Percentiles rank a stretch among this genome's conserved stretches.
phyloP scores from a whole-genome alignment of 176 grass and related monocot species.

The Paspalum vaginatum region DNA sequence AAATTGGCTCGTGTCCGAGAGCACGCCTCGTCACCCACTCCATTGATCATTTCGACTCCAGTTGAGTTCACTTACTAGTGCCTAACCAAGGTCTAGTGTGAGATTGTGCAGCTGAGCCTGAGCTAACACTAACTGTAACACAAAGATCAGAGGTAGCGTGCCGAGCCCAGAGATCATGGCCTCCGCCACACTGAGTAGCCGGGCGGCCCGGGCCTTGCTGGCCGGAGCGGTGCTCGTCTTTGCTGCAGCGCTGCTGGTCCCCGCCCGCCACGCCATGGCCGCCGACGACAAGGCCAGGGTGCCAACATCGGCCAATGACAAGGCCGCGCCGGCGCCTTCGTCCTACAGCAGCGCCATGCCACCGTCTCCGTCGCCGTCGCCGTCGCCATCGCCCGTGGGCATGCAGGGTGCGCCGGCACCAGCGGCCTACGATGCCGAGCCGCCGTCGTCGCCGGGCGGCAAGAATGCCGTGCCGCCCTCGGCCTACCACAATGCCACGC shows the following conservation, averaged over 20 bases:
- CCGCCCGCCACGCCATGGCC: conserved; percentile 15
- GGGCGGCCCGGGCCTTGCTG: neutral
- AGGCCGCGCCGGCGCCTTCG: neutral
- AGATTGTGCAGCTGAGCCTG: too few species aligned
- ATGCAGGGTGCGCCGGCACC: neutral
- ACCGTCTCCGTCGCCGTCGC: neutral
- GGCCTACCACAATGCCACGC: neutral
- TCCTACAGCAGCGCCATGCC: neutral
- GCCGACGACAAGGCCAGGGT: neutral
- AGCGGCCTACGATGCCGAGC: neutral
- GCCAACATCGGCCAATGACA: neutral
- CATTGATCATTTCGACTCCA: neutral
- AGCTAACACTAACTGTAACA: too few species aligned
- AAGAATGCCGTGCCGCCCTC: neutral
- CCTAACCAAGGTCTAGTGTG: neutral
- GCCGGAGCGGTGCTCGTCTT: conserved; percentile 10
- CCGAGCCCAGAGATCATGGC: neutral
- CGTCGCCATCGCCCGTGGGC: neutral
- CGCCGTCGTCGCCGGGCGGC: conserved; percentile 6
- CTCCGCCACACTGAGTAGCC: conserved; percentile 13
- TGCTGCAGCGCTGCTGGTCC: conserved; percentile 28
- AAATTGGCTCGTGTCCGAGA: conserved; percentile 26
- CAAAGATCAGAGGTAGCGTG: neutral
- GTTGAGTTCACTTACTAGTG: neutral
- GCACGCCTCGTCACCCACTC: conserved; percentile 10